Evolutionary conservation across 306 rosid species (phyloP), one percentile per base, ranked within the genome.

Genomic region (Begonia masoniana): DNA sequence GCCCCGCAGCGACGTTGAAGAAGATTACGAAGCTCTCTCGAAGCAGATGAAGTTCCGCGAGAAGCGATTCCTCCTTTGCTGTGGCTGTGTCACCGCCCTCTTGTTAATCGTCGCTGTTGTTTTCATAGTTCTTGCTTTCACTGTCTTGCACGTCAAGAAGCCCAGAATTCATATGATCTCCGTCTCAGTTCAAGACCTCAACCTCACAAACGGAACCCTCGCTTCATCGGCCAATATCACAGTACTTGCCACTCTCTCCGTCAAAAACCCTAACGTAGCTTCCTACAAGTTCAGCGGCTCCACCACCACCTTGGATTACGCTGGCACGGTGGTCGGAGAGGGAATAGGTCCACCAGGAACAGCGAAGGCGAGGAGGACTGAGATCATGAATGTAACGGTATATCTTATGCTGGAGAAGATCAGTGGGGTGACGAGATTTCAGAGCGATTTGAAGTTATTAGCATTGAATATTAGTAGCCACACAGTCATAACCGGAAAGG

Each of bases 231-330:
- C 14, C 36, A 54, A 62, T 15, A 5, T 68, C 23, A 67, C 71
- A 4, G 21, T 74, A 8, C 15, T 65, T 16, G 81, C 71, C 1
- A 59, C 56, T 11, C 60, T 78, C 15, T 71, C 64, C 4, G 67
- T 78, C 52, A 47, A 66, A 6, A 78, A 78, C 47, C 81, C 84
- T 3, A 78, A 78, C 71, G 61, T 12, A 9, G 84, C 65, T 2
- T 64, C 81, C 41, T 74, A 60, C 51, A 62, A 48, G 47, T 78
- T 50, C 49, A 47, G 35, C 1, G 61, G 62, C 50, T 35, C 75
- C 15, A 56, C 68, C 12, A 71, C 66, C 1, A 9, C 5, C 13
- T 53, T 74, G 50, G 62, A 45, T 46, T 71, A 60, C 65, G 54
- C 6, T 10, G 57, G 39, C 13, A 31, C 3, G 3, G 57, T 7